Evolutionary conservation across 345 rosid genomes (phyloP).

Genomic region (Erodium maritimum): DNA sequence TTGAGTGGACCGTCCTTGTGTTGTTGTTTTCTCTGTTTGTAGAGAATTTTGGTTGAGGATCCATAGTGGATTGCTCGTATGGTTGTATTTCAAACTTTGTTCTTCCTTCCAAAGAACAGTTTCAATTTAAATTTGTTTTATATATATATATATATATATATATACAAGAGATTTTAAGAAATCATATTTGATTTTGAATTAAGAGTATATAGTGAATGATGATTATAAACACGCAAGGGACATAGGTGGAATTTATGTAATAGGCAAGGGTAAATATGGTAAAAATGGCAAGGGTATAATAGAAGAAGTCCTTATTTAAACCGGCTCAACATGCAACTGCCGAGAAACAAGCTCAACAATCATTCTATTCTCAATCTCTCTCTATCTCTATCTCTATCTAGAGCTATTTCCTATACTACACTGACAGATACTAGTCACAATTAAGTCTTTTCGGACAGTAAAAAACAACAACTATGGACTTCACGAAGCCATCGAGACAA

Average conservation of each 20-base stretch:
- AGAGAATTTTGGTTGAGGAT: too few relatives aligned
- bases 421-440: neutral
- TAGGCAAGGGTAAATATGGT: conserved; percentile 7
- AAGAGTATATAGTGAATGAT: too few relatives aligned
- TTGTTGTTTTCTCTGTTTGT: too few relatives aligned
- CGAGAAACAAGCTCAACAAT: conserved; percentile 2
- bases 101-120: too few relatives aligned
- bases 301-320: conserved; percentile 19
- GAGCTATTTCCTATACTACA: neutral
- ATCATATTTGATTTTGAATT: too few relatives aligned
- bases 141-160: too few relatives aligned
- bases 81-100: too few relatives aligned
- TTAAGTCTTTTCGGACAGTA: neutral
- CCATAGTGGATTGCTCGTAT: too few relatives aligned
- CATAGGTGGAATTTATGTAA: neutral
- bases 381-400: conserved; percentile 2
- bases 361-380: conserved; percentile 11
- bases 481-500: conserved; percentile 10
- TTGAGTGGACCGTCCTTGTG: too few relatives aligned
- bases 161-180: too few relatives aligned
- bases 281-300: neutral
- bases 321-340: neutral
- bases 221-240: neutral
- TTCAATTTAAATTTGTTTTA: too few relatives aligned
- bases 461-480: conserved; percentile 21